Base-by-base conservation (phyloP, 768 basidiomycete species). In the Lactarius hengduanensis region DNA sequence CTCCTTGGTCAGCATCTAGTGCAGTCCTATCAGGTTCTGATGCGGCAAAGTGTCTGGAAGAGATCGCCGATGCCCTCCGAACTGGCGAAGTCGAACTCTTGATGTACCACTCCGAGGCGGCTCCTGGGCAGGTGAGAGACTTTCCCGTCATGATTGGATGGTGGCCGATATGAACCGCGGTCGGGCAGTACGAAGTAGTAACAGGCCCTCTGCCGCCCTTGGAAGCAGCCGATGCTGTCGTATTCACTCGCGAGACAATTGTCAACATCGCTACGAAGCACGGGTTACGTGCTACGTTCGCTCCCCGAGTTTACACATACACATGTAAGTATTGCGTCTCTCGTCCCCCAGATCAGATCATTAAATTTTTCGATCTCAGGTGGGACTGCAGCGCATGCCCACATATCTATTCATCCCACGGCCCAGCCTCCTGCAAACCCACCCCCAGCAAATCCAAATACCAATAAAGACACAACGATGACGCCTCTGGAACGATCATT, bases 41-140 rank as follows among this genome's bases (percentile, higher is more conserved):
- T n/a, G 85, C 78, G 58, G 65, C 79, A 0, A 73, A 70, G 13
- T 81, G 82, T 0, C 70, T 91, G 3, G 80, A 84, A 63, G 88
- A 90, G 63, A 91, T 91, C 20, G 83, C 81, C 0, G 78, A 84
- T 45, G 76, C 76, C 13, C 73, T 92, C 4, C 71, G 77, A 57
- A 69, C 56, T 0, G 80, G 82, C 4, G 83, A 82, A 0, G 81
- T 92, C 11, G 85, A 86, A 71, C 74, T 92, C 8, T 81, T 88
- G 73, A 84, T 88, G 84, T 86, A 85, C 68, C 90, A 90, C 65
- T 74, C 85, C 1, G 90, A 91, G 74, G 85, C 81, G 6, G 89
- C 88, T 1, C 87, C 88, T 3, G 89, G 90, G 18, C 88, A 89
- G 80, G 85, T 85, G 53, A 57, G 36, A 20, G 16, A 58, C 41